A percentile compares a stretch with the other conserved stretches of the same genome.
These are phyloP conservation scores for Aspergillus biplanus DNA, from an alignment of 495 filamentous ascomycete species.

Conservation along the genomic window DNA sequence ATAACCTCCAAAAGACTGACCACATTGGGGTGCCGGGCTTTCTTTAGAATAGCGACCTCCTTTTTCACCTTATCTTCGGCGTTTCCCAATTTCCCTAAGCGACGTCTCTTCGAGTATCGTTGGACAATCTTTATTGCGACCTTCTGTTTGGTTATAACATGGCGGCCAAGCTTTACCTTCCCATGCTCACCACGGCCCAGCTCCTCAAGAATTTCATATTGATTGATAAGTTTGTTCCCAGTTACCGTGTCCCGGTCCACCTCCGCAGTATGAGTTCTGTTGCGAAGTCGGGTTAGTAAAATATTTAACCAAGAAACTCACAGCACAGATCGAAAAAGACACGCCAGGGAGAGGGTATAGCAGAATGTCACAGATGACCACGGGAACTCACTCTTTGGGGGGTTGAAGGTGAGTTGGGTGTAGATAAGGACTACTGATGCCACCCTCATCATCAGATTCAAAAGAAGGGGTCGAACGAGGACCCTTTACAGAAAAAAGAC, in stretches of 20 bases:
- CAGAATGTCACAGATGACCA: not conserved
- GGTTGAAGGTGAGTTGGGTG: slow-evolving; percentile 68
- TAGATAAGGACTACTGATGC: slow-evolving; percentile 58
- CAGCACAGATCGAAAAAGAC: too few relatives aligned
- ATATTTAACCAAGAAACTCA: not conserved
- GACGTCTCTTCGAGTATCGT: slow-evolving; percentile 87
- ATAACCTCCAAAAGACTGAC: slow-evolving; percentile 96
- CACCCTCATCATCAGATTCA: slow-evolving; percentile 52
- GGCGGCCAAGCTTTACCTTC: slow-evolving; percentile 92
- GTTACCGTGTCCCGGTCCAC: slow-evolving; percentile 85
- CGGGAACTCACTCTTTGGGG: slow-evolving; percentile 57
- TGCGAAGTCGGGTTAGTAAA: slow-evolving; percentile 12
- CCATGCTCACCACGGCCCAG: slow-evolving; percentile 94
- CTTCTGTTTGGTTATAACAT: slow-evolving; percentile 73
- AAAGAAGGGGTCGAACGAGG: slow-evolving; percentile 48
- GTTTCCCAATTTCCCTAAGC: slow-evolving; percentile 75
- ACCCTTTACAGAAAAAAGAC: slow-evolving; percentile 60
- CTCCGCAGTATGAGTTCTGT: slow-evolving; percentile 81
- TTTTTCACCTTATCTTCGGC: slow-evolving; percentile 93
- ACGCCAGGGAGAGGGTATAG: not conserved
- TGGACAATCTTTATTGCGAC: slow-evolving; percentile 99
- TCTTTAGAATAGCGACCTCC: slow-evolving; percentile 97
- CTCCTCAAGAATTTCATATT: slow-evolving; percentile 95
- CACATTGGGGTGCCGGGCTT: slow-evolving; percentile 93
- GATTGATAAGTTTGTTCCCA: slow-evolving; percentile 93